Evolutionary conservation across 2,329 filamentous ascomycete species (phyloP).

Genomic region (Moelleriella libera): DNA sequence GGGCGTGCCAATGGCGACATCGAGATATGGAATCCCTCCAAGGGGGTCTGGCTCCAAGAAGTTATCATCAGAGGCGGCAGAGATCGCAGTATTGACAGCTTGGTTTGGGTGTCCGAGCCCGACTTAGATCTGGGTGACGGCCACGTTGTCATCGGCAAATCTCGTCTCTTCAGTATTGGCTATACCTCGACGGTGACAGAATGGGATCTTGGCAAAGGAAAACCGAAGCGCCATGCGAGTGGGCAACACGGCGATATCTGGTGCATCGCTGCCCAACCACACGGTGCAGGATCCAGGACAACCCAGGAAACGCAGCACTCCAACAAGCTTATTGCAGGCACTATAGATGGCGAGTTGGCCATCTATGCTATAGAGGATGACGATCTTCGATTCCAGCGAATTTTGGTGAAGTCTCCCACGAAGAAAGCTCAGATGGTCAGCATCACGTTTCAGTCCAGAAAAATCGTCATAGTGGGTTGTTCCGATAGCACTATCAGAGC

Average conservation of each 20-base stretch:
- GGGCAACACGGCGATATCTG: conserved; percentile 94
- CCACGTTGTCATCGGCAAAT: conserved; percentile 49
- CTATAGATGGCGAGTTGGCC: conserved; percentile 79
- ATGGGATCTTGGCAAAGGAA: conserved; percentile 76
- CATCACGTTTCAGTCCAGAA: conserved; percentile 74
- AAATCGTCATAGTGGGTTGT: conserved; percentile 77
- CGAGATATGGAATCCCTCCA: conserved; percentile 89
- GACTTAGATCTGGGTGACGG: conserved; percentile 53
- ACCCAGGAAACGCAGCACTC: conserved; percentile 19
- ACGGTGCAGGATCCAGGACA: conserved; percentile 1
- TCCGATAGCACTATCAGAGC: conserved; percentile 93
- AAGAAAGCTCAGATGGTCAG: conserved; percentile 85
- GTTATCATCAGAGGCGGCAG: conserved; percentile 70
- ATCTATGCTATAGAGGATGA: conserved; percentile 76
- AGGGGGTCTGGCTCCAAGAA: conserved; percentile 81
- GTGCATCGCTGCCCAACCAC: conserved; percentile 83
- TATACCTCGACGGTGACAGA: conserved; percentile 87
- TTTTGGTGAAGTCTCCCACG: conserved; percentile 60
- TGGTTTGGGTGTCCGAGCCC: conserved; percentile 83
- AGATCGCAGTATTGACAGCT: conserved; percentile 75
- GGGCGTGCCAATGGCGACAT: conserved; percentile 92
- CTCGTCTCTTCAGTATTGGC: conserved; percentile 90
- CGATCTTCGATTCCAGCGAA: conserved; percentile 65
- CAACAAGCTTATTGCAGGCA: conserved; percentile 66
- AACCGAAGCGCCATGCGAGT: conserved; percentile 67